Evolutionary conservation across 208 protist species (phyloP).

Genomic region (Trypanosoma cruzi): DNA sequence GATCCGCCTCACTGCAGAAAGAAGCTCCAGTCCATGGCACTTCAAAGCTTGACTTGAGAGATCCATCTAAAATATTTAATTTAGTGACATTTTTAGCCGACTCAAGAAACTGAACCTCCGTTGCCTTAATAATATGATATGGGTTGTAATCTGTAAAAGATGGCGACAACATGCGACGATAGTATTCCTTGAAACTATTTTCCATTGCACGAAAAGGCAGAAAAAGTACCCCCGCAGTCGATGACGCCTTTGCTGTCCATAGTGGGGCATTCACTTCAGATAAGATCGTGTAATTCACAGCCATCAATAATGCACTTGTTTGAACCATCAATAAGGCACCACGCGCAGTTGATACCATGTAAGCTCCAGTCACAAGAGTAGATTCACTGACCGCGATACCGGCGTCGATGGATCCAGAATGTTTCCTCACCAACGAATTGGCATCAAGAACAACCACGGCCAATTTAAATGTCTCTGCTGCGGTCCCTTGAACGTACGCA

Average conservation of each 20-base stretch:
- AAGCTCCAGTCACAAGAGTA: not conserved
- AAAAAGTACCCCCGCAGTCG: slow-evolving; percentile 12
- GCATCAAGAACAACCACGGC: slow-evolving; percentile 1
- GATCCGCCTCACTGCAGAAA: slow-evolving; percentile 4
- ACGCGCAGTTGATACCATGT: slow-evolving; percentile 4
- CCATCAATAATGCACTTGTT: slow-evolving; percentile 1
- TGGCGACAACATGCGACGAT: slow-evolving; percentile 17
- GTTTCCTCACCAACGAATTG: not conserved
- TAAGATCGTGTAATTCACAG: slow-evolving; percentile 8
- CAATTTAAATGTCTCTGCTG: not conserved
- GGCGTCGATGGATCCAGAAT: not conserved
- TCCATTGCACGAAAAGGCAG: slow-evolving; percentile 4
- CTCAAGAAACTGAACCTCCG: not conserved
- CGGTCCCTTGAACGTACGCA: slow-evolving; percentile 14
- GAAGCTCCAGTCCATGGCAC: not conserved
- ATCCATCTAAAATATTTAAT: slow-evolving; percentile 9
- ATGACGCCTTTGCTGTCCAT: not conserved
- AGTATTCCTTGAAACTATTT: not conserved
- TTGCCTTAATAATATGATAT: slow-evolving; percentile 24
- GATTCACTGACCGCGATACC: not conserved
- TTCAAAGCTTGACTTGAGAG: not conserved
- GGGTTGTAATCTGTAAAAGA: slow-evolving; percentile 28
- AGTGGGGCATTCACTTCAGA: not conserved
- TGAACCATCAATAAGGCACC: slow-evolving; percentile 7
- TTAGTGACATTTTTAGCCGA: not conserved